Percentiles rank a stretch among this genome's conserved stretches.
Evolutionary conservation across 768 basidiomycete genomes (phyloP).

Genomic region (Xerocomellus amylosporus): DNA sequence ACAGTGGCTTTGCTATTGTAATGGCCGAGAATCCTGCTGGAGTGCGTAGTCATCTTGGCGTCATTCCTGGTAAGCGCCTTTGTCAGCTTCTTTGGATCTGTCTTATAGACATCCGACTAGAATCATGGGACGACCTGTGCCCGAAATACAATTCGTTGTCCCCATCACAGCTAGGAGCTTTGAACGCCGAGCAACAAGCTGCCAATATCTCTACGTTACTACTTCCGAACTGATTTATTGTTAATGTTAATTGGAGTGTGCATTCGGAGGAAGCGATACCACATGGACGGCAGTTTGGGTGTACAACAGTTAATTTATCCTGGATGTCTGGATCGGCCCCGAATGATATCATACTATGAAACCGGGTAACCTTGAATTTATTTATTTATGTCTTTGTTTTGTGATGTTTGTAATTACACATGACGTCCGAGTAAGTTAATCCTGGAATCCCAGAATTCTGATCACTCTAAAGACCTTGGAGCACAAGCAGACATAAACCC

Average conservation of each 20-base stretch:
- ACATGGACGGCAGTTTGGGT: not conserved
- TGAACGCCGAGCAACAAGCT: conserved; percentile 17
- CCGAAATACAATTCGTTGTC: conserved; percentile 20
- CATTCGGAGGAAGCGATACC: not conserved
- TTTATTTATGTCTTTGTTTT: too few relatives aligned
- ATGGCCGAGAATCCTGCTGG: conserved; percentile 26
- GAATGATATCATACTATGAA: too few relatives aligned
- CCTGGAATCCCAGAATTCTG: not conserved
- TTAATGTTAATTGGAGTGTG: not conserved
- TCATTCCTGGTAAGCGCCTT: conserved; percentile 14
- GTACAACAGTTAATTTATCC: not conserved
- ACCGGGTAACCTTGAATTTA: too few relatives aligned
- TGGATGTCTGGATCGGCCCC: not conserved
- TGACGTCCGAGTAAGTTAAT: not conserved
- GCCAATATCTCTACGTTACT: conserved; percentile 18
- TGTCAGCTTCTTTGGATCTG: too few relatives aligned
- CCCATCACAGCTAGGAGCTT: conserved; percentile 21
- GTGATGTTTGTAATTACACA: not conserved
- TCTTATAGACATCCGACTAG: conserved; percentile 5
- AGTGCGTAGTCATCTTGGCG: conserved; percentile 10
- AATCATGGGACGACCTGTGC: conserved; percentile 26
- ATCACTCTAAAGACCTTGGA: not conserved
- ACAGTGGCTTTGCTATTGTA: conserved; percentile 28
- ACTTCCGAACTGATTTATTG: conserved; percentile 10
- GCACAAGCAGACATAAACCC: conserved; percentile 23